Conservation (phyloP, 2,329 filamentous ascomycete genomes). For the Aspergillus texensis region DNA sequence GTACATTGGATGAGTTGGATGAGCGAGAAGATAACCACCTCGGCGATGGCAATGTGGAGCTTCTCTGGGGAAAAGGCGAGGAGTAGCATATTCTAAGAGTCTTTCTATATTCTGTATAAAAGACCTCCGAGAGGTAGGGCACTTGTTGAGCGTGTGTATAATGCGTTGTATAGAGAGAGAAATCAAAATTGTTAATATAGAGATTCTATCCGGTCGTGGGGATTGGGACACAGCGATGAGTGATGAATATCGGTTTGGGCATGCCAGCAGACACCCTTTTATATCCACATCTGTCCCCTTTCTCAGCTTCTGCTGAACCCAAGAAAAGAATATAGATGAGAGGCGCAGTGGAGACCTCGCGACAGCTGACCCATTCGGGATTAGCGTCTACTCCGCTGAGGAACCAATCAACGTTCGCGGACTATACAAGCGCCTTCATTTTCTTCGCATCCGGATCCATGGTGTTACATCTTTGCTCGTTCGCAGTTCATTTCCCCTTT, state of each 20-base stretch:
- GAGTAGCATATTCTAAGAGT: background rate
- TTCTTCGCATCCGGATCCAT: background rate
- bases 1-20: slow-evolving; percentile 25
- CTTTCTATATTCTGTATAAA: background rate
- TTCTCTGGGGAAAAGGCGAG: slow-evolving; percentile 6
- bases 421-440: background rate
- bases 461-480: no score
- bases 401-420: background rate
- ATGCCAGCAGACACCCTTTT: background rate
- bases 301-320: background rate
- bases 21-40: slow-evolving; percentile 27
- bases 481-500: no score
- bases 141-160: background rate
- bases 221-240: background rate
- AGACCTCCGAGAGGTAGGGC: rapidly evolving
- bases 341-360: slow-evolving; percentile 24
- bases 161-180: background rate
- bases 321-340: background rate
- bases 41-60: slow-evolving; percentile 27
- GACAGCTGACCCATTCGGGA: slow-evolving; percentile 28
- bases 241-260: no score
- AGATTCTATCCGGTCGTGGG: no score
- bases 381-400: slow-evolving; percentile 18
- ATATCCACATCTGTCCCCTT: background rate
- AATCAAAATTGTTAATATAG: background rate